Base-by-base conservation (phyloP, 495 filamentous ascomycete genomes). In the Glonium stellatum region DNA sequence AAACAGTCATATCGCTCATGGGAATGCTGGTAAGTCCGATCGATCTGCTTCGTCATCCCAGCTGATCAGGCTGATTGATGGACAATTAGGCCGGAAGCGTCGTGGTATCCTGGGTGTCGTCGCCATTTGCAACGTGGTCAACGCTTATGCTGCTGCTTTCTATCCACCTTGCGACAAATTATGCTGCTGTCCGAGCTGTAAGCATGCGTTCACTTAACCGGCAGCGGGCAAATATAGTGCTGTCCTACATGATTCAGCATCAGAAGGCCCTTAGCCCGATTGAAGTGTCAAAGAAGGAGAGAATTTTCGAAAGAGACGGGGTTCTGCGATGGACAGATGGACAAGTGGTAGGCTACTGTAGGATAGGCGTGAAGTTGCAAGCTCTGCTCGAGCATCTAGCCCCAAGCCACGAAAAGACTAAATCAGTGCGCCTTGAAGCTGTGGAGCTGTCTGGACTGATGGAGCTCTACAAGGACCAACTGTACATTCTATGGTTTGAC, bases 1-100 rank as follows among this genome's bases (percentile, higher is more conserved):
- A 98, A 74, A 98, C 92, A 0, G 80, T 97, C 39, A 91, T 98
- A 55, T 92, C 89, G 1, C 79, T 98, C 41, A 37, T 96, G 41
- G 92, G 92, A 0, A 93, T 96, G 90, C 78, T 96, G 58, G 84
- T 87, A 74, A 70, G 81, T 69, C 34, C 57, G 49, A 36, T 55
- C 59, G 41, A 58, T 55, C 48, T n/a, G 34, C 57, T 52, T 36
- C 19, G 56, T 37, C 37, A 56, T 54, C 31, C 47, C 18, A 22
- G 27, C 23, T 62, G 31, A 41, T 60, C 47, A 61, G 58, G 58
- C 63, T 62, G 55, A 67, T 53, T 53, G 21, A 53, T 37, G 10
- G 41, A 51, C 49, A 55, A 61, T 31, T 58, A 86, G 84, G 86
- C 79, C 21, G 92, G 92, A 0, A 92, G 84, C 55, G 59, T 95